Base-by-base conservation (phyloP, 208 protist species). In the Entamoeba invadens region DNA sequence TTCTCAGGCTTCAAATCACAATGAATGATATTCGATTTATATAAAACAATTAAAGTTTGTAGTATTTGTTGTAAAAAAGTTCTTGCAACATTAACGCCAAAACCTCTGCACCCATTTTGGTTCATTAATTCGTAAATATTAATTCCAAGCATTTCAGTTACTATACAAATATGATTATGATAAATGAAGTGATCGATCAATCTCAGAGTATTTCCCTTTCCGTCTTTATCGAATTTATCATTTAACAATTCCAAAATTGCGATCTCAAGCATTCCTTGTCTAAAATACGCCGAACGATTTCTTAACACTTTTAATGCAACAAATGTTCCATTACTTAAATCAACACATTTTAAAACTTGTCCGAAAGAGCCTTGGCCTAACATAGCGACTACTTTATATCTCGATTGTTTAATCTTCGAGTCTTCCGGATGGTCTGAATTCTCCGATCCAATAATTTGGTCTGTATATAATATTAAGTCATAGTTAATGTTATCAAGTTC, bases 51-150 rank as follows among this genome's bases (percentile, higher is more conserved):
- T 18, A 96, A 45, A 3, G 46, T 35, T 31, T 92, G 42, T 42
- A 96, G 93, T 21, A 96, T 92, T 91, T 97, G 95, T 35, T 91
- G 12, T 12, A 95, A 5, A 92, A 96, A 95, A 12, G 93, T 95
- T 42, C 95, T 51, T 44, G 97, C 91, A 0, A 97, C 95, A 16
- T 91, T 45, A 14, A 91, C 16, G 72, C 94, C 95, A n/a, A 98
- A 95, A 44, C 96, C 96, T 44, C 94, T 72, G 93, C 97, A 98
- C 47, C 97, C 46, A 91, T 96, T 97, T 25, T 93, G 72, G 93
- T 97, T 97, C 91, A 98, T 95, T 45, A 97, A 96, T 92, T 98
- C 97, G 95, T 98, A 98, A 16, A 98, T 94, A 94, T 98, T 91
- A 2, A 45, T 91, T 45, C 77, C 77, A 38, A 91, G n/a, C 10